Base-by-base conservation (phyloP, 1,284 basidiomycete species). In the Ustilago bromivora region DNA sequence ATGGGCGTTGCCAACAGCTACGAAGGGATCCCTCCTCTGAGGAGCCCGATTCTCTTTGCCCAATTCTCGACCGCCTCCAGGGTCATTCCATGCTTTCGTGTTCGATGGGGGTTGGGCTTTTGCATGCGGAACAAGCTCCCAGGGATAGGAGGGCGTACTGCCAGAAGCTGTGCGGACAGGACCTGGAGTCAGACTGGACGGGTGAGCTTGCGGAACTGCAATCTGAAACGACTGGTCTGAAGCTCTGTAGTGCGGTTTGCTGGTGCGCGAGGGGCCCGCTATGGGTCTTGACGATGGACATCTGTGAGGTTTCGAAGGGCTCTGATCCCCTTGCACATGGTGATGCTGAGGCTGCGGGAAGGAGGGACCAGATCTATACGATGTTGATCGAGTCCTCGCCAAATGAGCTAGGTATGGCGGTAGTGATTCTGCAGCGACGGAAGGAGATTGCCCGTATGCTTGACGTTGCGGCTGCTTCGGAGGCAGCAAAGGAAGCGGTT, bases 101-200 rank as follows among this genome's bases (percentile, higher is more conserved):
- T 13, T 6, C 9, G n/a, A n/a, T 1, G 38, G n/a, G 28, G 15
- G 3, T 23, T 32, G 9, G 13, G 19, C 4, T 31, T 53, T 63
- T 23, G 28, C 7, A 32, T 67, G 67, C 17, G 67, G 72, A 8
- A 66, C 72, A 1, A 75, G 67, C 51, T 75, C 67, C 72, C 72
- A 70, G 0, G 63, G 64, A 15, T 64, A 75, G 1, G 67, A n/a
- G 0, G 17, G 17, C 40, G 51, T 70, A 28, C 12, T 17, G 7
- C 1, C 51, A 19, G 2, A 49, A 38, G 1, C 15, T 32, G 11
- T 64, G 32, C 2, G n/a, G 59, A 66, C 43, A 5, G 57, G 9
- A 2, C 36, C 71, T 19, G 71, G 61, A 1, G 11, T 36, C 23
- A 67, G 51, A 15, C 66, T 69, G 0, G 41, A 10, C n/a, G 65